Percentiles rank a stretch among this genome's conserved stretches.
Evolutionary conservation across 1,284 basidiomycete species (phyloP).

Genomic region (Pseudozyma hubeiensis): DNA sequence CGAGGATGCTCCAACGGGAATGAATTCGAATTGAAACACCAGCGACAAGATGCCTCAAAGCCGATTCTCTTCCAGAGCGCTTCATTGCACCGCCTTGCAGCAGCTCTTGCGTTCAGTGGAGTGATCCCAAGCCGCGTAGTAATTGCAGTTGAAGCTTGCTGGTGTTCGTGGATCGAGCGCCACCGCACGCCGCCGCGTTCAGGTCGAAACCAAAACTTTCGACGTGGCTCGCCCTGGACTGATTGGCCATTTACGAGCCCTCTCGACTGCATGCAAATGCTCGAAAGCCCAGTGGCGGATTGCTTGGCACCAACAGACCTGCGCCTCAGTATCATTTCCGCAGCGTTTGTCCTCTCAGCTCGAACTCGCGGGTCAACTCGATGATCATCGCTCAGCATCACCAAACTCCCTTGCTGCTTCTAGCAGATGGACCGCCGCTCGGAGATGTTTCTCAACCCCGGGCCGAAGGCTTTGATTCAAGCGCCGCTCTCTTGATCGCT

Average conservation of each 20-base stretch:
- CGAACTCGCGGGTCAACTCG: neutral
- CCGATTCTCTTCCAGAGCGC: neutral
- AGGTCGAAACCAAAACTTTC: too few relatives aligned
- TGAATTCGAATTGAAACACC: neutral
- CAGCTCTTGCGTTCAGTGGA: too few relatives aligned
- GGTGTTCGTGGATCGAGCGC: too few relatives aligned
- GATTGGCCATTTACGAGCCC: too few relatives aligned
- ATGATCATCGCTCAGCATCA: neutral
- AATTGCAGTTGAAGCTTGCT: too few relatives aligned
- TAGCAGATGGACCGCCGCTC: too few relatives aligned
- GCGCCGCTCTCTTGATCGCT: neutral
- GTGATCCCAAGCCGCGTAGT: too few relatives aligned
- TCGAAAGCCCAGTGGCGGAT: conserved; percentile 2
- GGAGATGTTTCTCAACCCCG: neutral
- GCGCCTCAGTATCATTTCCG: too few relatives aligned
- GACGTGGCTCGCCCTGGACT: too few relatives aligned
- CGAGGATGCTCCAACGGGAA: conserved; percentile 1
- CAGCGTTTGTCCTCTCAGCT: neutral
- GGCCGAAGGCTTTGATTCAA: neutral
- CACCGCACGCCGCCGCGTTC: too few relatives aligned
- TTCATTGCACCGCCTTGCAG: too few relatives aligned
- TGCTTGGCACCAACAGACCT: conserved; percentile 5
- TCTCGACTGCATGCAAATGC: neutral
- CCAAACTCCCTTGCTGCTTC: too few relatives aligned
- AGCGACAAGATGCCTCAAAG: neutral